Base-by-base conservation (phyloP, 768 basidiomycete species). In the Leccinum uliginosum region DNA sequence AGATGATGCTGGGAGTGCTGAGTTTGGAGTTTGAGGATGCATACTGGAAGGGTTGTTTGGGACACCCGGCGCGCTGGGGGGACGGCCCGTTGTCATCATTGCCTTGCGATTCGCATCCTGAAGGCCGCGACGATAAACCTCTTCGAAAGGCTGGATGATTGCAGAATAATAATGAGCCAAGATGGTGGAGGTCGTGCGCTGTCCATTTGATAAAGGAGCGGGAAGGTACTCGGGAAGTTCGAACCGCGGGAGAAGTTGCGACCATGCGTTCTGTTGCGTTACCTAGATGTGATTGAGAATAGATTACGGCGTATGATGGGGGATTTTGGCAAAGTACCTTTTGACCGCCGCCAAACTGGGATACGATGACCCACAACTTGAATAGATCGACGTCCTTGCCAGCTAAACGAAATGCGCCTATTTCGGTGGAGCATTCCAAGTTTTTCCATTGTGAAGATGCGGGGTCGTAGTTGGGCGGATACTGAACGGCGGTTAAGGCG, bases 371-470 rank as follows among this genome's bases (percentile, higher is more conserved):
- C 84, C 86, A 92, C 10, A 93, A 72, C 65, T 79, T 87, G 70
- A 87, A 85, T n/a, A 93, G 69, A 67, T 89, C 86, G 46, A 93
- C 73, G 62, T 91, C 89, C 68, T 80, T 86, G 17, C 87, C 88
- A 3, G 83, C 86, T 19, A 93, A 65, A 49, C 83, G 82, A 69
- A 92, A 77, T 40, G 78, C 73, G 30, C 91, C 91, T 11, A 78
- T 62, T 59, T 88, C 87, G 10, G 65, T 62, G 54, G 83, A 80
- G 26, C 80, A 75, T 57, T 91, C 88, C 57, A 93, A 73, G 52
- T 74, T 72, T 65, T 83, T 82, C 85, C 86, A 92, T 21, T 74
- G 78, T 1, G 89, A 84, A 44, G 74, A 78, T 46, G 68, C 69
- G 26, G 81, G 84, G 69, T 93, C 89, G 61, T 83, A 92, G 51